Evolutionary conservation across 169 alveolate genomes (phyloP).

Genomic region (Eimeria sp.): DNA sequence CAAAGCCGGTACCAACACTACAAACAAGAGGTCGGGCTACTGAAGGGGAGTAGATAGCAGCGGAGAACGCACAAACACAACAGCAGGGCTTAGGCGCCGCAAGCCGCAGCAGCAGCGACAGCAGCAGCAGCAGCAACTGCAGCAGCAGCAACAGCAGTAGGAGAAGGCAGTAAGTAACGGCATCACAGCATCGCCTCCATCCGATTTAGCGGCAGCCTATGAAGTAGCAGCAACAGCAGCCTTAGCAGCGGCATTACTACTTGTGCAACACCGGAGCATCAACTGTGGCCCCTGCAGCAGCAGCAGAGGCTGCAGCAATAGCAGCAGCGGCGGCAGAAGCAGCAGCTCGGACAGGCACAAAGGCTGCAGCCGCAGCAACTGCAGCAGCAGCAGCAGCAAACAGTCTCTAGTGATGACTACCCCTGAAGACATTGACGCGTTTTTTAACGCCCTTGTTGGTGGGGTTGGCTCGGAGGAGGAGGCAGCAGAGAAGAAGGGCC

Average conservation of each 20-base stretch:
- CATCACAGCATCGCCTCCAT: too few relatives aligned
- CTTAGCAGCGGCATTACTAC: background rate
- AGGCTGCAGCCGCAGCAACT: constrained; percentile 4
- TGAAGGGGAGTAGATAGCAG: background rate
- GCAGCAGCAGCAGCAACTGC: background rate
- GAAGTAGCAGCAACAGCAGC: background rate
- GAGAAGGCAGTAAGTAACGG: background rate
- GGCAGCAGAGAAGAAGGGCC: constrained; percentile 3
- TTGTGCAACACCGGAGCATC: background rate
- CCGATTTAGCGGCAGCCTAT: too few relatives aligned
- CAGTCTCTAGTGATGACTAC: constrained; percentile 32
- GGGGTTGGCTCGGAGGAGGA: constrained; percentile 30
- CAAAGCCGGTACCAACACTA: background rate
- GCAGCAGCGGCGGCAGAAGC: background rate
- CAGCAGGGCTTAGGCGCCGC: background rate
- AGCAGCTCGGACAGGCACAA: background rate
- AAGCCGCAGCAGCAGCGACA: background rate
- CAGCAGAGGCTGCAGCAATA: background rate
- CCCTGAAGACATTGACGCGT: constrained; percentile 76
- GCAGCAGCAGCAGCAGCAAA: constrained; percentile 42
- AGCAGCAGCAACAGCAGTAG: background rate
- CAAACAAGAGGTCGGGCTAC: background rate
- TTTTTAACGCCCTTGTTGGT: constrained; percentile 70
- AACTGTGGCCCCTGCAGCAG: background rate
- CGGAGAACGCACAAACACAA: background rate